These are phyloP conservation scores for Penicillium salamii DNA, from an alignment of 495 filamentous ascomycete genomes.

Conservation along the genomic window DNA sequence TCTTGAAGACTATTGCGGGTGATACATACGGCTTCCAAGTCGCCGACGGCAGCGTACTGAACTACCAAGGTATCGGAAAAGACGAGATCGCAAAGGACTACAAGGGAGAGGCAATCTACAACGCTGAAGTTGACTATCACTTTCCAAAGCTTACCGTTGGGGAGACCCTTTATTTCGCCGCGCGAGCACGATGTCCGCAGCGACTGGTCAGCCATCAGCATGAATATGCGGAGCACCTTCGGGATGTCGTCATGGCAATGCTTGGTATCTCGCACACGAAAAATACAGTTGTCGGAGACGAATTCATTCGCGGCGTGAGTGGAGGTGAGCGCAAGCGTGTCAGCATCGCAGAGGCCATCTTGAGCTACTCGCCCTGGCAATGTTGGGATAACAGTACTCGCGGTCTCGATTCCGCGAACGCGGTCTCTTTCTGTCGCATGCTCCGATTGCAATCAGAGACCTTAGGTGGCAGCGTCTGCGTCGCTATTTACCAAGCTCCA, in stretches of 20 bases:
- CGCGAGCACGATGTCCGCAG: constrained; percentile 65
- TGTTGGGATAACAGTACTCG: constrained; percentile 70
- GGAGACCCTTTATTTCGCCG: constrained; percentile 67
- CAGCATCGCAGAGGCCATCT: constrained; percentile 65
- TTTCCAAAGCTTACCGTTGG: constrained; percentile 71
- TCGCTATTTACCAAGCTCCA: constrained; percentile 71
- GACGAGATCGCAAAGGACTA: no score
- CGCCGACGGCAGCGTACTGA: not conserved
- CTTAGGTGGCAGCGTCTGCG: constrained; percentile 61
- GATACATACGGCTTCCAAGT: not conserved
- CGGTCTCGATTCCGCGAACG: no score
- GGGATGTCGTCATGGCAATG: constrained; percentile 67
- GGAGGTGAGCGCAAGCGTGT: constrained; percentile 76
- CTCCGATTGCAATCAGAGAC: constrained; percentile 64
- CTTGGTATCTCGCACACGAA: constrained; percentile 75
- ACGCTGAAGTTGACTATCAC: constrained; percentile 73
- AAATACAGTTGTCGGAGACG: constrained; percentile 66
- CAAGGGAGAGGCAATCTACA: no score
- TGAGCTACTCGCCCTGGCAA: constrained; percentile 60
- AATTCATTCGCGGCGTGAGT: constrained; percentile 62
- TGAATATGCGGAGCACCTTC: constrained; percentile 66
- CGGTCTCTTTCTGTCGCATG: no score
- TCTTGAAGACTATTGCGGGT: not conserved
- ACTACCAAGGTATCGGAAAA: not conserved
- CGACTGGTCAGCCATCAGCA: constrained; percentile 56